phyloP scores from a whole-genome alignment of 768 basidiomycete species.

The Lactarius hatsudake region DNA sequence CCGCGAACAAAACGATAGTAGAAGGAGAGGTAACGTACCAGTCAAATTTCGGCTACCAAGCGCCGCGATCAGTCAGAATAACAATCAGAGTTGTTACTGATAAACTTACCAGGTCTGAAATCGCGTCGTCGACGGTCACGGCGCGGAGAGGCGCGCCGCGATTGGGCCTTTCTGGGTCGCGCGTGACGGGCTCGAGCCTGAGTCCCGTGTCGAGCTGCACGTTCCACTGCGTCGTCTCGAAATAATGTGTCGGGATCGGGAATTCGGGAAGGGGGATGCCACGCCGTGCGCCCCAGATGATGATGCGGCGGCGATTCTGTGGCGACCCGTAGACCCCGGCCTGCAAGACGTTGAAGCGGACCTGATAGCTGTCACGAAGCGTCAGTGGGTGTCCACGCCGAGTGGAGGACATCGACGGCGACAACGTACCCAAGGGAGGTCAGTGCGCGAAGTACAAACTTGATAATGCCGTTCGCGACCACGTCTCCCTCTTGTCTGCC shows the following conservation, averaged over 20 bases:
- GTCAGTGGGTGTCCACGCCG: neutral
- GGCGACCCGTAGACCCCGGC: conserved; percentile 72
- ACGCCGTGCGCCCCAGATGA: conserved; percentile 63
- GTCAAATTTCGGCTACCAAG: conserved; percentile 58
- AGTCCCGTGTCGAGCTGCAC: conserved; percentile 20
- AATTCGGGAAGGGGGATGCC: conserved; percentile 57
- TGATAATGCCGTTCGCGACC: conserved; percentile 58
- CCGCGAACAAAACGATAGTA: too few species aligned
- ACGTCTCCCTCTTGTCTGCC: conserved; percentile 35
- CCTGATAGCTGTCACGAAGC: conserved; percentile 53
- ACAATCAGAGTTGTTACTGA: neutral
- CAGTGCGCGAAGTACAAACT: conserved; percentile 59
- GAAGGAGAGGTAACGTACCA: conserved; percentile 43
- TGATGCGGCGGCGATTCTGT: conserved; percentile 62
- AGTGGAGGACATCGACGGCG: neutral
- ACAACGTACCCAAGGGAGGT: conserved; percentile 58
- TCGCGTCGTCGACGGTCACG: conserved; percentile 63
- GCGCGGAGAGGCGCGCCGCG: conserved; percentile 55
- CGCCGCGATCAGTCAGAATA: neutral
- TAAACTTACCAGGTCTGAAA: conserved; percentile 60
- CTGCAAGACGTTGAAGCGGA: conserved; percentile 60
- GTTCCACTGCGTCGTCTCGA: conserved; percentile 32
- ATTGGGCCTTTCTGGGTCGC: conserved; percentile 14
- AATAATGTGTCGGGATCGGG: conserved; percentile 60
- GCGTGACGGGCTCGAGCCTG: conserved; percentile 8